These are phyloP conservation scores for Tetrapisispora fleetii DNA, from an alignment of 805 yeast genomes.

Conservation along the genomic window DNA sequence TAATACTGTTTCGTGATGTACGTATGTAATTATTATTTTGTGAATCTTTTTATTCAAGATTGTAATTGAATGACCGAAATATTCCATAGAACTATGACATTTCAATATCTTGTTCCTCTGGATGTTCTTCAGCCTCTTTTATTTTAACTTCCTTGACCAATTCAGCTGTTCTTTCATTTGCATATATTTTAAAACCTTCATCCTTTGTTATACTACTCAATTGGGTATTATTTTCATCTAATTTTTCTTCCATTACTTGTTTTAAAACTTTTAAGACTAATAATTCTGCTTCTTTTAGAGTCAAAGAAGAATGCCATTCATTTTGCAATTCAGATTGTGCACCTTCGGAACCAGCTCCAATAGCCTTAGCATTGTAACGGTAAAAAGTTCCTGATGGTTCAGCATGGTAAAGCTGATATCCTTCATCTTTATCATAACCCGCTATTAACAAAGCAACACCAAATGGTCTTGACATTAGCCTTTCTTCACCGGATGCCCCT, in stretches of 20 bases:
- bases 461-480: slow-evolving; percentile 90
- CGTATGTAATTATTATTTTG: slow-evolving; percentile 2
- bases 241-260: slow-evolving; percentile 98
- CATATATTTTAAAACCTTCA: slow-evolving; percentile 76
- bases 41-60: slow-evolving; percentile 3
- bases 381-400: slow-evolving; percentile 98
- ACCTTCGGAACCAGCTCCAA: slow-evolving; percentile 98
- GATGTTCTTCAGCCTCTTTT: slow-evolving; percentile 43
- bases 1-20: not conserved
- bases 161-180: slow-evolving; percentile 70
- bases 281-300: slow-evolving; percentile 86
- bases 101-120: slow-evolving; percentile 27
- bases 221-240: slow-evolving; percentile 92
- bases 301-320: slow-evolving; percentile 87
- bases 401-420: slow-evolving; percentile 96
- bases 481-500: slow-evolving; percentile 92
- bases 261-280: slow-evolving; percentile 80
- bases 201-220: slow-evolving; percentile 84
- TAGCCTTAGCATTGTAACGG: slow-evolving; percentile 96
- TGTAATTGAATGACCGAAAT: not conserved
- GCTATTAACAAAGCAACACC: slow-evolving; percentile 97
- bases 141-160: slow-evolving; percentile 71
- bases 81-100: slow-evolving; percentile 16
- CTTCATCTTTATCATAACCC: slow-evolving; percentile 84
- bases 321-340: slow-evolving; percentile 97